phyloP scores from a whole-genome alignment of 2,329 filamentous ascomycete genomes.

The Clonostachys rosea region DNA sequence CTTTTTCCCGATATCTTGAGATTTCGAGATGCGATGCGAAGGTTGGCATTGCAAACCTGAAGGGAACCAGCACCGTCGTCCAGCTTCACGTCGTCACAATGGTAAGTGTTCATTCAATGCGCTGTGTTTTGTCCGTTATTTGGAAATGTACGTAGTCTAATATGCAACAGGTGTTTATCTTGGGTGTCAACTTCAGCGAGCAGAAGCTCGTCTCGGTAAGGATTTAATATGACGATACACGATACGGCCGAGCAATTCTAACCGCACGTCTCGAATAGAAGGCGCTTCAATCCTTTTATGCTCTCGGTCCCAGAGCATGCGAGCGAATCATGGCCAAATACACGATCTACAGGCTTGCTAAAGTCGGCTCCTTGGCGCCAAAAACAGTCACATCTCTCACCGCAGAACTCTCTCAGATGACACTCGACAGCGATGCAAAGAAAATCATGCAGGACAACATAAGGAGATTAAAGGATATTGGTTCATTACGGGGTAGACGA shows the following conservation, averaged over 20 bases:
- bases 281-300: constrained; percentile 82
- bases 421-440: constrained; percentile 83
- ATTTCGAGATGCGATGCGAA: no score
- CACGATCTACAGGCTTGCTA: constrained; percentile 79
- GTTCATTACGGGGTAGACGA: constrained; percentile 79
- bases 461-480: constrained; percentile 80
- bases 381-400: constrained; percentile 79
- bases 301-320: constrained; percentile 67
- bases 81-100: no score
- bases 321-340: constrained; percentile 80
- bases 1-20: no score
- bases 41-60: no score
- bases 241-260: no score
- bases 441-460: constrained; percentile 82
- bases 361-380: constrained; percentile 68
- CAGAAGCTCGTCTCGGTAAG: constrained; percentile 75
- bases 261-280: constrained; percentile 35
- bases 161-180: constrained; percentile 66
- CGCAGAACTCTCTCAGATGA: constrained; percentile 84
- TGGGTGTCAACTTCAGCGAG: constrained; percentile 84
- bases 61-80: no score
- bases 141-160: background rate
- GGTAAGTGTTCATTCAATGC: no score
- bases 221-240: background rate
- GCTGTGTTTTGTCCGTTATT: no score